These are phyloP conservation scores for Arctostaphylos glauca DNA, from an alignment of 148 eudicot species.

Conservation along the genomic window DNA sequence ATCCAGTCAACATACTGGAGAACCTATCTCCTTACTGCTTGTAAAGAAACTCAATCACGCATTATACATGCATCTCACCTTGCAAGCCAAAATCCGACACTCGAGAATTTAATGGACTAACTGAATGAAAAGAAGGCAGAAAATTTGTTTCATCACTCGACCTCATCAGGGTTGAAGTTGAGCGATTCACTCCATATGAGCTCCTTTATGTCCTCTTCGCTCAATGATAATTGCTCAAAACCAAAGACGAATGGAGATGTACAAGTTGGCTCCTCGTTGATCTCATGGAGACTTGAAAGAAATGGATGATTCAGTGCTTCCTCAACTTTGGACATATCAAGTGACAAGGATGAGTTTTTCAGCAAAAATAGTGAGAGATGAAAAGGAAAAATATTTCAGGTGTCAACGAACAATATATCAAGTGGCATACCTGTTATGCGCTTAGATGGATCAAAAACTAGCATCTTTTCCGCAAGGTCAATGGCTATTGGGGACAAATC, in stretches of 20 bases:
- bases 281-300: slow-evolving; percentile 81
- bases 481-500: slow-evolving; percentile 70
- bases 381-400: neutral
- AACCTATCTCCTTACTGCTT: slow-evolving; percentile 8
- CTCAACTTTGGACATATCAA: slow-evolving; percentile 50
- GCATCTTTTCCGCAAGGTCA: slow-evolving; percentile 93
- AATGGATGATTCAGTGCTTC: slow-evolving; percentile 94
- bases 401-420: neutral
- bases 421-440: slow-evolving; percentile 75
- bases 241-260: slow-evolving; percentile 73
- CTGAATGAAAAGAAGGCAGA: neutral
- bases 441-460: slow-evolving; percentile 92
- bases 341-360: slow-evolving; percentile 4
- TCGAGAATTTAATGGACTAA: neutral
- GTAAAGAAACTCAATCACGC: slow-evolving; percentile 2
- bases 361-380: neutral
- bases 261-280: slow-evolving; percentile 92
- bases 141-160: neutral
- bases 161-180: slow-evolving; percentile 65
- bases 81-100: slow-evolving; percentile 15
- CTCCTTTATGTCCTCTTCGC: slow-evolving; percentile 87
- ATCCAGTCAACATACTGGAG: neutral
- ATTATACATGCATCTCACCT: neutral
- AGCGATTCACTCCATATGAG: slow-evolving; percentile 81
- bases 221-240: slow-evolving; percentile 74